Percentiles rank a stretch among this genome's conserved stretches.
phyloP scores from a whole-genome alignment of 2,329 filamentous ascomycete species.

The Alternaria tenuissima region DNA sequence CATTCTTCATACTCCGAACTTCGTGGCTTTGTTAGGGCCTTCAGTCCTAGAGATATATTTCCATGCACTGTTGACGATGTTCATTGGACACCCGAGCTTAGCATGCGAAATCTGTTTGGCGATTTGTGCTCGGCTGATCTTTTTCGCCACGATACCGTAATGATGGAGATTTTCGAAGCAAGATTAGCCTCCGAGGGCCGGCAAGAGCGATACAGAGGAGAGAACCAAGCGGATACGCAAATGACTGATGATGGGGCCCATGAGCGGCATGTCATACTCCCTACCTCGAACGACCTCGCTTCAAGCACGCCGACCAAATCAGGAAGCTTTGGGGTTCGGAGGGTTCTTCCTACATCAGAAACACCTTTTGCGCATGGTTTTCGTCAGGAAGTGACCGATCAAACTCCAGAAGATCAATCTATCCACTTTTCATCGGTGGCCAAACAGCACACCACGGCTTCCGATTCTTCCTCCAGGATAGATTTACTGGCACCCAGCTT shows the following conservation, averaged over 20 bases:
- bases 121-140: slow-evolving; percentile 66
- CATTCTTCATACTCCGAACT: slow-evolving; percentile 89
- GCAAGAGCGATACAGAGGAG: slow-evolving; percentile 16
- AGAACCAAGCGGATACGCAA: slow-evolving; percentile 27
- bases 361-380: neutral
- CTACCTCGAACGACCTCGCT: neutral
- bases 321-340: neutral
- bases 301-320: too few relatives aligned
- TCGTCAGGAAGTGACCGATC: neutral
- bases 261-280: neutral
- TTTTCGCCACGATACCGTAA: slow-evolving; percentile 72
- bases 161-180: slow-evolving; percentile 55
- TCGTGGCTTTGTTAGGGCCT: slow-evolving; percentile 71
- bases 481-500: neutral
- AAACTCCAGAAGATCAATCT: neutral
- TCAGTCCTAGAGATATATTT: slow-evolving; percentile 79
- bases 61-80: slow-evolving; percentile 75
- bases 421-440: neutral
- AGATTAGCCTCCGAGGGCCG: slow-evolving; percentile 18
- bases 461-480: neutral
- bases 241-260: neutral
- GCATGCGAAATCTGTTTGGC: slow-evolving; percentile 76
- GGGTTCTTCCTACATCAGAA: neutral
- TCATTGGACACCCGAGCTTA: slow-evolving; percentile 69
- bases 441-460: neutral